These are phyloP conservation scores for Dioscorea cayenensis DNA, from an alignment of 116 monocot species.

Conservation along the genomic window DNA sequence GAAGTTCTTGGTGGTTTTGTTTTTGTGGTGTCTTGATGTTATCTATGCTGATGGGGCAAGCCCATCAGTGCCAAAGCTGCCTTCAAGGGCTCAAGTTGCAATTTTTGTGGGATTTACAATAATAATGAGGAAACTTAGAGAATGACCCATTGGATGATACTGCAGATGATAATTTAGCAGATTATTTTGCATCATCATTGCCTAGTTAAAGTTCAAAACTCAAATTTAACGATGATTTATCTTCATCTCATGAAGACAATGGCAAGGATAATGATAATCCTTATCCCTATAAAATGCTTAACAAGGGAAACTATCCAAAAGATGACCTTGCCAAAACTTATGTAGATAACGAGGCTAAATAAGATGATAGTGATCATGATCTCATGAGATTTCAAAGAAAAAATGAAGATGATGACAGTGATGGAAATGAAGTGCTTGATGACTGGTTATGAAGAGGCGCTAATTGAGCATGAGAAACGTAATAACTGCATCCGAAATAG, in stretches of 20 bases:
- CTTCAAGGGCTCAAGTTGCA: slow-evolving; percentile 83
- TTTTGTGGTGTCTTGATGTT: slow-evolving; percentile 75
- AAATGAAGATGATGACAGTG: slow-evolving; percentile 65
- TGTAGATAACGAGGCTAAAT: slow-evolving; percentile 94
- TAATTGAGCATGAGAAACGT: slow-evolving; percentile 59
- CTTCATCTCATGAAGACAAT: slow-evolving; percentile 64
- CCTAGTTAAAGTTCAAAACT: slow-evolving; percentile 8
- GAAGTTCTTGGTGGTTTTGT: slow-evolving; percentile 69
- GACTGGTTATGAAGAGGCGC: slow-evolving; percentile 73
- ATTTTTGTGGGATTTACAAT: too few species aligned
- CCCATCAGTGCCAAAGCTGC: slow-evolving; percentile 37
- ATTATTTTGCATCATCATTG: slow-evolving; percentile 1
- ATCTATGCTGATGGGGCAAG: slow-evolving; percentile 63
- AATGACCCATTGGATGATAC: slow-evolving; percentile 12
- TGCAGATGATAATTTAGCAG: slow-evolving; percentile 3
- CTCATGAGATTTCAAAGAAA: slow-evolving; percentile 67
- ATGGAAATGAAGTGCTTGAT: slow-evolving; percentile 44
- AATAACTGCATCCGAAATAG: slow-evolving; percentile 93
- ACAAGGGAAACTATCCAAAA: slow-evolving; percentile 30
- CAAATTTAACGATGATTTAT: slow-evolving; percentile 38
- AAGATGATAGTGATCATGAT: slow-evolving; percentile 93
- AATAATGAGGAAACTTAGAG: slow-evolving; percentile 8
- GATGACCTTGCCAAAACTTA: slow-evolving; percentile 50
- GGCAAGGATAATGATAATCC: slow-evolving; percentile 76
- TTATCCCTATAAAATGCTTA: slow-evolving; percentile 10